phyloP scores from a whole-genome alignment of 2,329 filamentous ascomycete species.

The Colletotrichum tropicicola region DNA sequence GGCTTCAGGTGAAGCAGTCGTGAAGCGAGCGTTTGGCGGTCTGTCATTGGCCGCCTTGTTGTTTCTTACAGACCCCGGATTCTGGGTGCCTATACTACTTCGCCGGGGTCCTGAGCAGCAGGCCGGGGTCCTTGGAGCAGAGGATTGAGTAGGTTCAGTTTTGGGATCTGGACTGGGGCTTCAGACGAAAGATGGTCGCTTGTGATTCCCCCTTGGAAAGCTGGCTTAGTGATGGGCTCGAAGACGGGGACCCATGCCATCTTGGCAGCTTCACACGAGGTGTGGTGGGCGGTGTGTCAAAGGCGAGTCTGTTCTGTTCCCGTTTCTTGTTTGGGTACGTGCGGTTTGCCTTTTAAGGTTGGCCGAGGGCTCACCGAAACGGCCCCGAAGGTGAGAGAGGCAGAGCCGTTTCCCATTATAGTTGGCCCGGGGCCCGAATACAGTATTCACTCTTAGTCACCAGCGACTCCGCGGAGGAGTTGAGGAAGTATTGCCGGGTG shows the following conservation, averaged over 20 bases:
- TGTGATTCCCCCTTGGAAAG: not conserved
- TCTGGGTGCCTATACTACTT: not conserved
- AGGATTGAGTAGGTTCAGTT: too few relatives aligned
- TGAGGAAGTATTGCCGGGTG: too few relatives aligned
- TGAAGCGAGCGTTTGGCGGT: not conserved
- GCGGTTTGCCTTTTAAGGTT: not conserved
- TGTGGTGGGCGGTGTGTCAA: not conserved
- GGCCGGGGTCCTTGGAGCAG: too few relatives aligned
- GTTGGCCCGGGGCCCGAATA: too few relatives aligned
- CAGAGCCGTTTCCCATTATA: too few relatives aligned
- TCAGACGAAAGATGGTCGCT: not conserved
- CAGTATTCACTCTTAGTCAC: too few relatives aligned
- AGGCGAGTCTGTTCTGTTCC: not conserved
- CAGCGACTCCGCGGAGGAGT: constrained; percentile 2
- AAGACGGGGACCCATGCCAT: not conserved
- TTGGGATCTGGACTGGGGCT: too few relatives aligned
- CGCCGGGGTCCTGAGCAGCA: not conserved
- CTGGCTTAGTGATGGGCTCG: not conserved
- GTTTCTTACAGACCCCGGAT: not conserved
- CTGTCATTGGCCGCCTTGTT: not conserved
- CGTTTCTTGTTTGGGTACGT: not conserved
- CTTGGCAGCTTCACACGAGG: not conserved
- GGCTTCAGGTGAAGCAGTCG: not conserved
- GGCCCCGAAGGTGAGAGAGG: not conserved
- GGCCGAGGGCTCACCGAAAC: constrained; percentile 8